These are phyloP conservation scores for Jacaranda mimosifolia DNA, from an alignment of 257 asterid species.

Conservation along the genomic window DNA sequence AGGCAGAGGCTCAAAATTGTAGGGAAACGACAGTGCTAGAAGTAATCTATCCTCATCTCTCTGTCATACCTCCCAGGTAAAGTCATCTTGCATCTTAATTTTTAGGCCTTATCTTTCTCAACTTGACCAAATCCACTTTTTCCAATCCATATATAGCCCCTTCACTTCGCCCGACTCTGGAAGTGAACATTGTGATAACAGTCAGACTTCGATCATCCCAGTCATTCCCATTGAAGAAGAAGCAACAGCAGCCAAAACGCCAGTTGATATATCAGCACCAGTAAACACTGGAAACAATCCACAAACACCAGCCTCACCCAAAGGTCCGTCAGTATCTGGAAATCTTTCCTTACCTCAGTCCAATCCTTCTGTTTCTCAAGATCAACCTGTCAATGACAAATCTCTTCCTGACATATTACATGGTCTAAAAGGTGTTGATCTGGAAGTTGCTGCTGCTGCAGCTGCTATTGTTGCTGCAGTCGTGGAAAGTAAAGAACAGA, in stretches of 20 bases:
- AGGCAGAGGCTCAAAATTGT: conserved; percentile 37
- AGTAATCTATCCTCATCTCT: conserved; percentile 40
- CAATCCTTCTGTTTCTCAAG: conserved; percentile 26
- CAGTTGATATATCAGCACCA: conserved; percentile 12
- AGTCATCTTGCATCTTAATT: conserved; percentile 8
- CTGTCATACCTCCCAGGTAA: conserved; percentile 55
- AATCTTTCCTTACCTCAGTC: conserved; percentile 9
- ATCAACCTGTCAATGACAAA: conserved; percentile 24
- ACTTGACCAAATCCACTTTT: conserved; percentile 33
- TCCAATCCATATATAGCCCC: conserved; percentile 43
- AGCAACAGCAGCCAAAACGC: conserved; percentile 24
- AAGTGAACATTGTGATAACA: conserved; percentile 40
- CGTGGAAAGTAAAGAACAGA: conserved; percentile 39
- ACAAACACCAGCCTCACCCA: conserved; percentile 7
- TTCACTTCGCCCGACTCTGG: conserved; percentile 26
- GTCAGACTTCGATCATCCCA: conserved; percentile 45
- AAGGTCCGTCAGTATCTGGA: conserved; percentile 23
- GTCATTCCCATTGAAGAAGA: conserved; percentile 56
- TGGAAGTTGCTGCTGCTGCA: conserved; percentile 49
- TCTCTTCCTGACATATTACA: conserved; percentile 22
- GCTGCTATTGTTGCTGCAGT: conserved; percentile 50
- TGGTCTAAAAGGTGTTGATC: conserved; percentile 31
- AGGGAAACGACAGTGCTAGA: conserved; percentile 41
- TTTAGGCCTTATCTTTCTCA: background rate
- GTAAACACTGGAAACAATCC: conserved; percentile 30